A percentile compares a stretch with the other conserved stretches of the same genome.
phyloP scores from a whole-genome alignment of 2,329 filamentous ascomycete genomes.

The Fusarium sp. region DNA sequence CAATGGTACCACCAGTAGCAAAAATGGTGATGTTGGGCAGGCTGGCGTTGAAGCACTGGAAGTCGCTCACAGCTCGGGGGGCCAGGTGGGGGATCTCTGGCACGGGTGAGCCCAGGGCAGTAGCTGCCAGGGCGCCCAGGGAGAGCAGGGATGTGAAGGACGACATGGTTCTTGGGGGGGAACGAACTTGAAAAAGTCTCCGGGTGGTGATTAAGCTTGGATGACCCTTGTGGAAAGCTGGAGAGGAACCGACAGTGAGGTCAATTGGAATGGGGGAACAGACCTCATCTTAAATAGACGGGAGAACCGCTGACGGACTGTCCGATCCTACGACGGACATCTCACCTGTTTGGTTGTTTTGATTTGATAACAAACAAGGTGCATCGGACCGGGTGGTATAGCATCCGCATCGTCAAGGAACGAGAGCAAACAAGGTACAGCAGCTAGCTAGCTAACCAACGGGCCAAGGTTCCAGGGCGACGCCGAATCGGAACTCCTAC shows the following conservation, averaged over 20 bases:
- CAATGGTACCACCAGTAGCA: conserved; percentile 68
- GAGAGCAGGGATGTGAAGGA: conserved; percentile 18
- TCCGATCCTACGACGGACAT: conserved; percentile 4
- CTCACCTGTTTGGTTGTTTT: conserved; percentile 23
- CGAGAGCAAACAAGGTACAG: background rate
- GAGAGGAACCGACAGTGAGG: background rate
- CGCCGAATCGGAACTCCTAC: background rate
- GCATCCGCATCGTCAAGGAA: conserved; percentile 1
- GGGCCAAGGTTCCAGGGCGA: background rate
- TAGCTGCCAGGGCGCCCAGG: conserved; percentile 16
- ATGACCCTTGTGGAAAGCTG: background rate
- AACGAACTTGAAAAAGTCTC: background rate
- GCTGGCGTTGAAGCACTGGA: conserved; percentile 36
- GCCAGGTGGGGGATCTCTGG: conserved; percentile 14
- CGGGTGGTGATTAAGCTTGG: background rate
- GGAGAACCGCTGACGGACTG: background rate
- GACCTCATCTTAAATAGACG: conserved; percentile 16
- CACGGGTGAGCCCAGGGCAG: conserved; percentile 20
- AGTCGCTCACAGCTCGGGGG: conserved; percentile 12
- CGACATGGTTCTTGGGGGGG: conserved; percentile 13
- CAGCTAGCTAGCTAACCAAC: background rate
- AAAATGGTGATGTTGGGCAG: conserved; percentile 67
- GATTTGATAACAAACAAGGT: conserved; percentile 23
- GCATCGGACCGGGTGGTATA: background rate
- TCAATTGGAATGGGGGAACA: background rate